A percentile compares a stretch with the other conserved stretches of the same genome.
Conservation (phyloP, 768 basidiomycete species). For the Russula foetens region DNA sequence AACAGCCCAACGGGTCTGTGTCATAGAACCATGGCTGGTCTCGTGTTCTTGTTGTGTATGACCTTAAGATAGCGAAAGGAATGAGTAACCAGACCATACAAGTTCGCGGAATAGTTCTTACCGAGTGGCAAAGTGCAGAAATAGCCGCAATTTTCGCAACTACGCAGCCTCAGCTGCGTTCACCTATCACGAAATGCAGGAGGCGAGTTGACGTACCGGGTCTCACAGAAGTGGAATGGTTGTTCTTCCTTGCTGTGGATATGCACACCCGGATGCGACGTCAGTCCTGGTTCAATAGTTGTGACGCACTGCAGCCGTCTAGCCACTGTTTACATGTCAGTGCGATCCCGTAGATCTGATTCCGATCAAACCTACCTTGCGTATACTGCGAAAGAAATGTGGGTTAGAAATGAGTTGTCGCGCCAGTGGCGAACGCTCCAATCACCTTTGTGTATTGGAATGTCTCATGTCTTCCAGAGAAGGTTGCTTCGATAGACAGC, state of each 20-base stretch:
- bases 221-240: conserved; percentile 49
- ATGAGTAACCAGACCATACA: neutral
- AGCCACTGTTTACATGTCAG: conserved; percentile 29
- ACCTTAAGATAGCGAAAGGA: conserved; percentile 28
- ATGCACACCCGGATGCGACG: conserved; percentile 40
- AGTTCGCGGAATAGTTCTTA: conserved; percentile 21
- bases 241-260: conserved; percentile 37
- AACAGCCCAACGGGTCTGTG: conserved; percentile 46
- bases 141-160: conserved; percentile 50
- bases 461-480: conserved; percentile 49
- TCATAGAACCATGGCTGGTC: conserved; percentile 58
- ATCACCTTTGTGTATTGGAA: conserved; percentile 58
- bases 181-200: neutral
- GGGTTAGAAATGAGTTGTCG: neutral
- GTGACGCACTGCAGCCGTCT: conserved; percentile 45
- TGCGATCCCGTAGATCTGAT: neutral
- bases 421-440: neutral
- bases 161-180: conserved; percentile 16
- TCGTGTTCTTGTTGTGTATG: conserved; percentile 56
- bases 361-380: conserved; percentile 41
- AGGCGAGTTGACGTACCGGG: conserved; percentile 28
- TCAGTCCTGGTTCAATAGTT: conserved; percentile 35
- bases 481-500: conserved; percentile 52
- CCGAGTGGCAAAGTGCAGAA: conserved; percentile 50
- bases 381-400: conserved; percentile 34